Base-by-base conservation (phyloP, 192 early-diverging fungal genomes). In the Piromyces finnis region DNA sequence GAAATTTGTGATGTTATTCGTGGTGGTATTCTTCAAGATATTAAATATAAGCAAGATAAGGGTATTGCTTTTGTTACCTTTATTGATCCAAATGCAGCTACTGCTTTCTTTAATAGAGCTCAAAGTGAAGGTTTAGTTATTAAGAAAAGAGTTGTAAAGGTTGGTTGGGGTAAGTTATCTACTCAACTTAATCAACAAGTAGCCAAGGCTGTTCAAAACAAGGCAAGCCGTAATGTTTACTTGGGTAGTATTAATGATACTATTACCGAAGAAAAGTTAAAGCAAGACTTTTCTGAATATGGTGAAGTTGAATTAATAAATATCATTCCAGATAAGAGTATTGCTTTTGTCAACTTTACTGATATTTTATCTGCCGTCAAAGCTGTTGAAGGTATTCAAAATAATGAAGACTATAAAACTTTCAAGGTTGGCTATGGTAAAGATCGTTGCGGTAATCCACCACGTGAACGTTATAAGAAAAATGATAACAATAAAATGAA, bases 221-320 rank as follows among this genome's bases (percentile, higher is more conserved):
- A 88, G 6, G 95, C 93, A 12, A 91, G 92, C 0, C 89, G 95
- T 29, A 95, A 95, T 82, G 94, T 95, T 12, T 80, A 30, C 12
- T 27, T 81, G 13, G 82, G 82, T 28, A 87, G 87, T 59, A 85
- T 95, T 16, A 90, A 92, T 79, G 89, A 87, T 0, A 78, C 77
- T 12, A 87, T 94, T 12, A 89, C 87, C 18, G 93, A 91, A 79
- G 93, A 94, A 26, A 87, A 88, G 32, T 87, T 96, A 26, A 87
- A 89, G 17, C 80, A 84, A 37, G 95, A 96, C 81, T 96, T 96
- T 84, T 80, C 85, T 12, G 87, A 90, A 41, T 96, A 90, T 88
- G 95, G 95, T n/a, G 94, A 95, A 79, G 92, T 95, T 77, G 95
- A 96, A 83, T 79, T 94, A 78, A 88, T 96, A 79, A 94, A 95